Evolutionary conservation across 345 rosid genomes (phyloP).

Genomic region (Salix suchowensis): DNA sequence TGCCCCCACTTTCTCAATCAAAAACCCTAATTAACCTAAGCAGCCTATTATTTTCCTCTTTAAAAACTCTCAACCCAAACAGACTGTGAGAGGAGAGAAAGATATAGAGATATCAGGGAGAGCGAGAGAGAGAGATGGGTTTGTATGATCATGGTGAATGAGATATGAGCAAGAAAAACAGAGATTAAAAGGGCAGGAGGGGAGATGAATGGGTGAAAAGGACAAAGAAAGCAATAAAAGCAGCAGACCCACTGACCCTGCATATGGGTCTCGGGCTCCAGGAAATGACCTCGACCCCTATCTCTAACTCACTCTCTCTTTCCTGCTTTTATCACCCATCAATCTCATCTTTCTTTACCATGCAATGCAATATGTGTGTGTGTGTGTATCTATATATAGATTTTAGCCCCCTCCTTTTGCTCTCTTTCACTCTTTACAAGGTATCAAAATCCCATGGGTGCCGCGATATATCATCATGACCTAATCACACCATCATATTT

Average conservation of each 20-base stretch:
- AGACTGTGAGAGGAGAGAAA: neutral
- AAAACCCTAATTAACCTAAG: neutral
- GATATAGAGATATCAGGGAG: neutral
- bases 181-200: constrained; percentile 27
- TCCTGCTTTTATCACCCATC: constrained; percentile 9
- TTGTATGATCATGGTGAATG: constrained; percentile 14
- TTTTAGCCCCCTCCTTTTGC: neutral
- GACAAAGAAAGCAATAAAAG: constrained; percentile 50
- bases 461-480: constrained; percentile 25
- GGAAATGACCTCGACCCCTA: constrained; percentile 20
- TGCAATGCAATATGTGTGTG: constrained; percentile 6
- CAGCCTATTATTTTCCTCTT: neutral
- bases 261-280: constrained; percentile 14
- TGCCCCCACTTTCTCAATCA: constrained; percentile 5
- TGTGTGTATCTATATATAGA: neutral
- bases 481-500: constrained; percentile 27
- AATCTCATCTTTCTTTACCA: constrained; percentile 2
- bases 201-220: constrained; percentile 20
- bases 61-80: neutral
- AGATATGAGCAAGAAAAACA: constrained; percentile 21
- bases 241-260: constrained; percentile 29
- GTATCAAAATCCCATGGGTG: constrained; percentile 6
- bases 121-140: neutral
- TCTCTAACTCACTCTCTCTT: neutral
- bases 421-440: constrained; percentile 7